phyloP scores from a whole-genome alignment of 371 early-diverging fungal species.

The Apophysomyces sp. region DNA sequence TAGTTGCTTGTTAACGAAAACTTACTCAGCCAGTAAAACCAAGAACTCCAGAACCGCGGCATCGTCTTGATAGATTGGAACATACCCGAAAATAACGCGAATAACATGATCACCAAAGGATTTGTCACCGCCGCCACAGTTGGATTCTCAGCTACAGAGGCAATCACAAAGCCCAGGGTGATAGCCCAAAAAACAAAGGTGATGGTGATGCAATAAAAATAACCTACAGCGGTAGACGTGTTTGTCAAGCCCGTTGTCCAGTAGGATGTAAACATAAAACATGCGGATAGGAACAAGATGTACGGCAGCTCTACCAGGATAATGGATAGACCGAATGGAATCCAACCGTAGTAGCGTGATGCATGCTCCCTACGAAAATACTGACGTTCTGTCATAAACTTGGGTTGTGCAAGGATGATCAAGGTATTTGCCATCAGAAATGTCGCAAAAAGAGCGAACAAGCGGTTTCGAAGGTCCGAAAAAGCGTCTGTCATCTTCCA shows the following conservation, averaged over 20 bases:
- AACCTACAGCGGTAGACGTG: slow-evolving; percentile 42
- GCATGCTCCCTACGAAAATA: slow-evolving; percentile 67
- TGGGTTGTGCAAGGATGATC: slow-evolving; percentile 44
- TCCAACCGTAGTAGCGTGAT: slow-evolving; percentile 65
- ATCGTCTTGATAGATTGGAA: slow-evolving; percentile 56
- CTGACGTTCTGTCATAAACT: slow-evolving; percentile 64
- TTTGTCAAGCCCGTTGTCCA: slow-evolving; percentile 64
- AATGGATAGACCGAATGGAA: slow-evolving; percentile 52
- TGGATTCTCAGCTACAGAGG: slow-evolving; percentile 31
- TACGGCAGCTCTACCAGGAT: slow-evolving; percentile 56
- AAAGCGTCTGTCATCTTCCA: slow-evolving; percentile 49
- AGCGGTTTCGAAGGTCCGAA: slow-evolving; percentile 60
- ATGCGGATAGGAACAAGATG: slow-evolving; percentile 38
- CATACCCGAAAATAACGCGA: slow-evolving; percentile 64
- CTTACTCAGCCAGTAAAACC: slow-evolving; percentile 62
- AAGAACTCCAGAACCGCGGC: slow-evolving; percentile 68
- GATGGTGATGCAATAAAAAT: slow-evolving; percentile 57
- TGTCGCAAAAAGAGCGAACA: slow-evolving; percentile 66
- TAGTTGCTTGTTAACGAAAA: not conserved
- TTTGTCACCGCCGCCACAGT: slow-evolving; percentile 62
- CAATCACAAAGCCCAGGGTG: slow-evolving; percentile 66
- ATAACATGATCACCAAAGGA: slow-evolving; percentile 54
- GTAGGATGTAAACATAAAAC: slow-evolving; percentile 59
- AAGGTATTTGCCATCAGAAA: slow-evolving; percentile 50
- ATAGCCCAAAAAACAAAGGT: slow-evolving; percentile 60